Base-by-base conservation (phyloP, 202 grass and related monocot genomes). In the Hordeum pubiflorum region DNA sequence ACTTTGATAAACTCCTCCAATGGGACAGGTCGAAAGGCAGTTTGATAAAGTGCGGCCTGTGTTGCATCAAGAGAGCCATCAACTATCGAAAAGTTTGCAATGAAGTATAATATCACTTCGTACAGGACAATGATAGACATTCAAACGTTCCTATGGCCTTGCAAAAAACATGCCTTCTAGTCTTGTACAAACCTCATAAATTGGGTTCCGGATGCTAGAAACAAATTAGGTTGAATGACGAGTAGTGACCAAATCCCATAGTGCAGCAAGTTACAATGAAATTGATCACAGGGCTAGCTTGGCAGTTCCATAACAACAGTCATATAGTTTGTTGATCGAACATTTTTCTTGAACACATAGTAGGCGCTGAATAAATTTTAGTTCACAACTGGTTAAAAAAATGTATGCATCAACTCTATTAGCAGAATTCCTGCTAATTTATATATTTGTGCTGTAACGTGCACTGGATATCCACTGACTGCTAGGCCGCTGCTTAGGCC, bases 1-100 rank as follows among this genome's bases (percentile, higher is more conserved):
- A 94, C 94, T 94, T 97, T 97, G 36, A 97, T 87, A 73, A 87
- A 97, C 86, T 97, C 94, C 76, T 97, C 94, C 75, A 97, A 67
- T 40, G 94, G 94, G 84, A 97, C 94, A 4, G 94, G 94, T 59
- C 94, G 87, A 82, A 94, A 97, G 80, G 94, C 77, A 69, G 94
- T 97, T 83, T 97, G 86, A 52, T 97, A 97, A 50, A 97, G 90
- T 86, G 94, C 88, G 8, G 94, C 94, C 91, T 97, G 72, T 56
- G 72, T 79, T 65, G 60, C 46, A 60, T 65, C 18, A 85, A 85
- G 27, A 75, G 76, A 79, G 50, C 50, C 64, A 83, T 78, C 64
- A 76, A 12, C 52, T 78, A 79, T 44, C 23, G 32, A 11, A 74
- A 55, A 61, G 67, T 60, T 39, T 63, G 33, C 60, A 80, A 13